These are phyloP conservation scores for Mariannaea sp. DNA, from an alignment of 2,329 filamentous ascomycete genomes.

Conservation along the genomic window DNA sequence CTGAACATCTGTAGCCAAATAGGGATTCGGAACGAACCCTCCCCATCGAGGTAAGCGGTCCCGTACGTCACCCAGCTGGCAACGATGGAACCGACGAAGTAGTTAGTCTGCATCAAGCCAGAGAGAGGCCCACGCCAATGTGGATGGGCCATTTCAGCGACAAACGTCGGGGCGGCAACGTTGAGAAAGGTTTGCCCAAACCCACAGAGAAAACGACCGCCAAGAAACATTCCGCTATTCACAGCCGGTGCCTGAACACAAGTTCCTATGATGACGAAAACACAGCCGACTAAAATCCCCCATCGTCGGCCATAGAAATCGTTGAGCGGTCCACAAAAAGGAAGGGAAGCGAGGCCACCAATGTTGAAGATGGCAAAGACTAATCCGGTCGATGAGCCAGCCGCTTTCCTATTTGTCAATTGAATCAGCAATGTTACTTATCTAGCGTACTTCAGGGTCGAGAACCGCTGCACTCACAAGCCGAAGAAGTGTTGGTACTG, in stretches of 20 bases:
- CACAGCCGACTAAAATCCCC: constrained; percentile 48
- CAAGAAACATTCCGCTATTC: constrained; percentile 45
- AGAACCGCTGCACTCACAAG: constrained; percentile 13
- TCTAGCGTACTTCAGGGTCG: not conserved
- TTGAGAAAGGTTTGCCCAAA: constrained; percentile 53
- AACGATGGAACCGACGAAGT: constrained; percentile 52
- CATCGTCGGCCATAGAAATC: constrained; percentile 48
- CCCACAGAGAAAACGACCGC: constrained; percentile 60
- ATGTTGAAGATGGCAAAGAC: constrained; percentile 54
- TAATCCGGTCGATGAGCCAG: constrained; percentile 28
- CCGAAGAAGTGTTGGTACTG: constrained; percentile 32
- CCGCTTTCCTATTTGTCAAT: constrained; percentile 20
- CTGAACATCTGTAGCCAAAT: constrained; percentile 47
- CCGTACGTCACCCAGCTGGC: constrained; percentile 61
- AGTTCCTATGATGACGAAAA: constrained; percentile 49
- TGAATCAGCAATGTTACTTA: not conserved
- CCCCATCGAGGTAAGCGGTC: constrained; percentile 43
- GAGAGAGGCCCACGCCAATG: not conserved
- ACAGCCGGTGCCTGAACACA: constrained; percentile 45
- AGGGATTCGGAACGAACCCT: constrained; percentile 45
- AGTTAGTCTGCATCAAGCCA: too few species aligned
- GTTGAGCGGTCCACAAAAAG: constrained; percentile 48
- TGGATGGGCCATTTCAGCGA: constrained; percentile 58
- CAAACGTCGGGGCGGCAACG: constrained; percentile 47
- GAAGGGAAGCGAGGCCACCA: constrained; percentile 47